phyloP scores from a whole-genome alignment of 805 yeast species.

The Myxozyma mucilagina region DNA sequence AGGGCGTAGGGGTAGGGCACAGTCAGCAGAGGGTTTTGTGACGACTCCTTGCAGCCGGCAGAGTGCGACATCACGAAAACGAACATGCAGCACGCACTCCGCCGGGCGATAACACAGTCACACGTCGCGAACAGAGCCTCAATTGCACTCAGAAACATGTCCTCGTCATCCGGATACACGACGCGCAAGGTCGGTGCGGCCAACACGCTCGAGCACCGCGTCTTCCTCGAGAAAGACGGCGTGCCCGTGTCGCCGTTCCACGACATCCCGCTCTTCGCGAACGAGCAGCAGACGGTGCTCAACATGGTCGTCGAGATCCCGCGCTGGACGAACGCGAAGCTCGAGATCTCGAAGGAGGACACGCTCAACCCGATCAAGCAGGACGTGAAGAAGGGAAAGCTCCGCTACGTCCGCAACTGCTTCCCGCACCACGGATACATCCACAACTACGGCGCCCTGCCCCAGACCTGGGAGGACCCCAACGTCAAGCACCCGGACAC shows the following conservation, averaged over 20 bases:
- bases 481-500: constrained; percentile 50
- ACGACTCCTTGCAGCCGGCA: no score
- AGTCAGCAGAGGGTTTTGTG: no score
- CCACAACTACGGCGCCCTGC: constrained; percentile 98
- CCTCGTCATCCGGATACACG: constrained; percentile 53
- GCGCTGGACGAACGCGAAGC: constrained; percentile 97
- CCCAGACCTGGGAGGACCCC: constrained; percentile 99
- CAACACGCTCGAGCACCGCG: constrained; percentile 91
- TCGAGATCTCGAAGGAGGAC: constrained; percentile 71
- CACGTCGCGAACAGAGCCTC: no score
- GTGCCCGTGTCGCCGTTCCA: constrained; percentile 95
- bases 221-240: constrained; percentile 88
- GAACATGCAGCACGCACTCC: not conserved
- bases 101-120: no score
- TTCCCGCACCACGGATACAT: constrained; percentile 99
- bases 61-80: not conserved
- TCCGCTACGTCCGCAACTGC: constrained; percentile 88
- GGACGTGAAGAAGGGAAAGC: constrained; percentile 91
- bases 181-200: constrained; percentile 95
- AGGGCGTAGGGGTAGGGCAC: no score
- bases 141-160: not conserved
- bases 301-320: constrained; percentile 97
- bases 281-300: constrained; percentile 82
- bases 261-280: constrained; percentile 88
- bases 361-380: constrained; percentile 90